phyloP scores from a whole-genome alignment of 441 rosid genomes.

The Omphalea diandra region DNA sequence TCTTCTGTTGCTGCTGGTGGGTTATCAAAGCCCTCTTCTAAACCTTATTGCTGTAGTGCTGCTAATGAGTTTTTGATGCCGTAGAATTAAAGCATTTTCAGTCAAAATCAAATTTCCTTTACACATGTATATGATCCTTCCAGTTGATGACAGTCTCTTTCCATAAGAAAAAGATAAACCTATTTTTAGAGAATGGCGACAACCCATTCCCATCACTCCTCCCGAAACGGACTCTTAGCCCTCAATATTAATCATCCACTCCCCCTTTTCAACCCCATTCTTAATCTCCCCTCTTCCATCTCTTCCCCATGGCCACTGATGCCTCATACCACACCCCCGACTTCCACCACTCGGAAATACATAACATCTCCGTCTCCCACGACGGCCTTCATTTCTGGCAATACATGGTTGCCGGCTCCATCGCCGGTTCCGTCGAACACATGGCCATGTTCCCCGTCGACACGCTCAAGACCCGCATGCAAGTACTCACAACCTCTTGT shows the following conservation, averaged over 20 bases:
- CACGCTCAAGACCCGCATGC: constrained; percentile 68
- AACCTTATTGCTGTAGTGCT: too few relatives aligned
- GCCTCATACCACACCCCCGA: constrained; percentile 38
- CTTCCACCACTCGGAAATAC: constrained; percentile 39
- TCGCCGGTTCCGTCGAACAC: constrained; percentile 79
- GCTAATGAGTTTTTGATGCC: too few relatives aligned
- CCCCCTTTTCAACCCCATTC: constrained; percentile 9
- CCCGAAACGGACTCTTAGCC: constrained; percentile 26
- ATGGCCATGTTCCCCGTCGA: constrained; percentile 71
- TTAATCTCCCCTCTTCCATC: neutral
- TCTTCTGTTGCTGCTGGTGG: too few relatives aligned
- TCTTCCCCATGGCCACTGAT: constrained; percentile 34
- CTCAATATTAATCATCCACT: constrained; percentile 12
- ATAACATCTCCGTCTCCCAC: constrained; percentile 35
- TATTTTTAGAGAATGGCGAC: constrained; percentile 20
- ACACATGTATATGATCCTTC: too few relatives aligned
- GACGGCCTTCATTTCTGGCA: constrained; percentile 88
- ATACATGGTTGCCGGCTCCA: constrained; percentile 76
- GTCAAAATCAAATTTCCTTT: too few relatives aligned
- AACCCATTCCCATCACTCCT: constrained; percentile 9
- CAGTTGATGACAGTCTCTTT: too few relatives aligned
- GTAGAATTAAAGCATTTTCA: too few relatives aligned
- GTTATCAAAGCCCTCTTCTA: too few relatives aligned
- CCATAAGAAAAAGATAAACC: neutral
- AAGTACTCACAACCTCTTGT: constrained; percentile 37